Conservation (phyloP, 2,329 filamentous ascomycete genomes). For the Rhynchosporium secalis region DNA sequence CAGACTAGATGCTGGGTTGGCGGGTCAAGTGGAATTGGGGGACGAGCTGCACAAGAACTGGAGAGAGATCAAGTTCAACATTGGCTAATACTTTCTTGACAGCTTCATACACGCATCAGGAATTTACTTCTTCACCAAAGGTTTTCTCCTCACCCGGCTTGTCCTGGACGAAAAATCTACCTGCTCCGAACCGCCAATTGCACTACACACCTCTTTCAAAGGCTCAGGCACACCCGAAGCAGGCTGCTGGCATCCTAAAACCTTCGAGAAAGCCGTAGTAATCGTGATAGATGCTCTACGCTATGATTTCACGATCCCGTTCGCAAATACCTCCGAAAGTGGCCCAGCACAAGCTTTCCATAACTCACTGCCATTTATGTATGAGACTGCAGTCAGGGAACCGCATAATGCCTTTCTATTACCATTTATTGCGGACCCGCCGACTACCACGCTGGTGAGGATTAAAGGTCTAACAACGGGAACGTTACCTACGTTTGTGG, state of each 20-base stretch:
- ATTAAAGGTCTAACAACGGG: conserved; percentile 94
- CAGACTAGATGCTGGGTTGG: neutral
- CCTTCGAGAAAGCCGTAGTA: conserved; percentile 87
- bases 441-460: conserved; percentile 88
- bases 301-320: conserved; percentile 94
- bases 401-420: conserved; percentile 85
- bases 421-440: conserved; percentile 96
- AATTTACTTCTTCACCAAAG: conserved; percentile 89
- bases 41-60: too few relatives aligned
- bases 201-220: conserved; percentile 38
- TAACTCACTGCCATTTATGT: conserved; percentile 81
- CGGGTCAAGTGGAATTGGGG: neutral
- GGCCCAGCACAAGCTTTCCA: conserved; percentile 65
- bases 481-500: conserved; percentile 90
- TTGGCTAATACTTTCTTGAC: conserved; percentile 24
- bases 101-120: conserved; percentile 70
- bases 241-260: conserved; percentile 96
- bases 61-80: neutral
- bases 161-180: conserved; percentile 75
- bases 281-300: conserved; percentile 90
- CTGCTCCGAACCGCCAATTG: conserved; percentile 68
- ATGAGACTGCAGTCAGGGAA: conserved; percentile 73
- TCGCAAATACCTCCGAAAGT: conserved; percentile 47
- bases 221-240: conserved; percentile 48
- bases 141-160: conserved; percentile 86